A percentile compares a stretch with the other conserved stretches of the same genome.
phyloP scores from a whole-genome alignment of 1,284 basidiomycete genomes.

The Cystobasidium sp. region DNA sequence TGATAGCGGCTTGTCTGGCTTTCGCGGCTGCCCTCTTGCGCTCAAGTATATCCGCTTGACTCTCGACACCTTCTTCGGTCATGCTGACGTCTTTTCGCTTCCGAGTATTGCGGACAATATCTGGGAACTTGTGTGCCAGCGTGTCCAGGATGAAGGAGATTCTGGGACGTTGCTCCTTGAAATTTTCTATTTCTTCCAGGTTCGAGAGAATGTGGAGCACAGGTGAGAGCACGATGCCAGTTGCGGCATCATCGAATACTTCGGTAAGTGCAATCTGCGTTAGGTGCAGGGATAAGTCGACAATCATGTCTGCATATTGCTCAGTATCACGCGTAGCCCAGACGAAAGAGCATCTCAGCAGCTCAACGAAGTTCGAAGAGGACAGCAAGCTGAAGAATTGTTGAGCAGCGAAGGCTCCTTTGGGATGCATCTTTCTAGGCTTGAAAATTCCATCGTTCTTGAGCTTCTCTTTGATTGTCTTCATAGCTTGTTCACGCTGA shows the following conservation, averaged over 20 bases:
- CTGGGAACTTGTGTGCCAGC: constrained; percentile 15
- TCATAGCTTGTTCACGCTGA: constrained; percentile 91
- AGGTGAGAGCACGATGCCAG: constrained; percentile 56
- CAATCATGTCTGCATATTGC: constrained; percentile 78
- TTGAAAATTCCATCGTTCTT: constrained; percentile 69
- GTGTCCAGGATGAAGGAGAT: constrained; percentile 38
- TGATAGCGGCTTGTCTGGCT: constrained; percentile 82
- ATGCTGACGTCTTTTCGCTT: constrained; percentile 1
- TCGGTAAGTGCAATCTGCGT: constrained; percentile 80
- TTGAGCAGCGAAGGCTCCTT: constrained; percentile 62
- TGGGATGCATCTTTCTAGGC: constrained; percentile 70
- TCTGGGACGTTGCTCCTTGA: constrained; percentile 53
- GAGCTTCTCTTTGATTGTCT: constrained; percentile 68
- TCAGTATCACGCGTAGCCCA: constrained; percentile 61
- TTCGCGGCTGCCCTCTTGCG: constrained; percentile 79
- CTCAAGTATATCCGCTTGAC: constrained; percentile 65
- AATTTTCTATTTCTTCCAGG: constrained; percentile 74
- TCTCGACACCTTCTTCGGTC: constrained; percentile 48
- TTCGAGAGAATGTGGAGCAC: constrained; percentile 62
- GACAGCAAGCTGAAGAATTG: constrained; percentile 71
- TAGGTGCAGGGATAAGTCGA: constrained; percentile 86
- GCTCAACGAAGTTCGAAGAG: constrained; percentile 4
- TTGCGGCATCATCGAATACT: constrained; percentile 67
- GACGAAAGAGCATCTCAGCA: constrained; percentile 6
- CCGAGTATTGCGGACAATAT: neutral